Base-by-base conservation (phyloP, 2,329 filamentous ascomycete species). In the Pseudocercospora cruenta region DNA sequence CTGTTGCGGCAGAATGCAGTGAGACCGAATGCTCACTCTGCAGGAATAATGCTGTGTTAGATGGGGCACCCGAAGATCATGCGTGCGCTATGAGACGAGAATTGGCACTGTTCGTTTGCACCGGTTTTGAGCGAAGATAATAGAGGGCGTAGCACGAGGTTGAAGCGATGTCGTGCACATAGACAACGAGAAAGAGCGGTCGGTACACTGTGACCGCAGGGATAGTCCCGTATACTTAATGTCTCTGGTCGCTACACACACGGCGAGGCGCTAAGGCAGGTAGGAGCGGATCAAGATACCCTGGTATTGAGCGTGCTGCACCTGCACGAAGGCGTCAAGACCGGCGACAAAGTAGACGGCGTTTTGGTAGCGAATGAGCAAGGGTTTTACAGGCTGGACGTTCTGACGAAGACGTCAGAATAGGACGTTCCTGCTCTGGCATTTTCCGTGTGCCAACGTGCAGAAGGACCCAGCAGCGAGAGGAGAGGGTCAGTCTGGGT, bases 291-390 rank as follows among this genome's bases (percentile, higher is more conserved):
- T 70, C 58, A 36, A 69, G 67, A 70, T 65, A 68, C 64, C 69
- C 67, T 71, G 69, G 69, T 69, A 69, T 66, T 60, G 63, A 67
- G 54, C 21, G 62, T 58, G 66, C 62, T 71, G 69, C 69, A 68
- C 61, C 67, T 67, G 65, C 65, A 69, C 69, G 33, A 71, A 71
- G 69, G 67, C 67, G 69, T 69, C 61, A 36, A 65, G 63, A 62
- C 58, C 65, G 66, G 60, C 62, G 62, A 51, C 49, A 53, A 43
- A 59, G 65, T 64, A 58, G 60, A 70, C 65, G 68, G 55, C 28
- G 64, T 64, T 60, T 62, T 64, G 69, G 69, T 71, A 71, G 68
- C 69, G 69, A 70, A 63, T 55, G 53, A 16, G 64, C 66, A 63
- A 64, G 68, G 69, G 64, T 68, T 19, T 60, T 45, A 53, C 59